A percentile compares a stretch with the other conserved stretches of the same genome.
These are phyloP conservation scores for Tanacetum coccineum DNA, from an alignment of 129 eudicot genomes.

Conservation along the genomic window DNA sequence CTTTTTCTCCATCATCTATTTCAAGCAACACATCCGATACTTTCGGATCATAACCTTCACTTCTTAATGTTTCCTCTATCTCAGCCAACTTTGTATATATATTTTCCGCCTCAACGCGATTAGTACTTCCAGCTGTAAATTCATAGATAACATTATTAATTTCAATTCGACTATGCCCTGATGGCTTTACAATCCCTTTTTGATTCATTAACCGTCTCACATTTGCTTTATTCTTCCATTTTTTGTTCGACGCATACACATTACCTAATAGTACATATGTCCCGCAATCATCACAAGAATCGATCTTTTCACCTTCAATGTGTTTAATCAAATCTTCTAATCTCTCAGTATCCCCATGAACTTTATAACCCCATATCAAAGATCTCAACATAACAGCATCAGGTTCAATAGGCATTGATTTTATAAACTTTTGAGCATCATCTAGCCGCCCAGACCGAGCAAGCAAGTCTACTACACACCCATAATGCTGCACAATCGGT, in stretches of 20 bases:
- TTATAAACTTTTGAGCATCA: slow-evolving; percentile 48
- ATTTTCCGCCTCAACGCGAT: slow-evolving; percentile 28
- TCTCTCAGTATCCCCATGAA: slow-evolving; percentile 40
- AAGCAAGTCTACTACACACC: slow-evolving; percentile 54
- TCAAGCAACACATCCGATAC: slow-evolving; percentile 38
- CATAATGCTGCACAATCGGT: slow-evolving; percentile 51
- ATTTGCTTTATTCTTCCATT: slow-evolving; percentile 44
- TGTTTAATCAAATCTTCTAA: slow-evolving; percentile 36
- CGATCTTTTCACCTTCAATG: slow-evolving; percentile 24
- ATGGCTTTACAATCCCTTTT: slow-evolving; percentile 38
- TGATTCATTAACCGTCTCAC: slow-evolving; percentile 34
- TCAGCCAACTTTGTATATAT: slow-evolving; percentile 36
- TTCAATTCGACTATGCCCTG: slow-evolving; percentile 45
- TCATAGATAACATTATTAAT: slow-evolving; percentile 28
- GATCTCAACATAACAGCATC: slow-evolving; percentile 49
- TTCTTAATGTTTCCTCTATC: slow-evolving; percentile 25
- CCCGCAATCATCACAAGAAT: slow-evolving; percentile 34
- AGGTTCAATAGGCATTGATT: slow-evolving; percentile 41
- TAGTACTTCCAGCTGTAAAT: slow-evolving; percentile 47
- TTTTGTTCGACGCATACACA: slow-evolving; percentile 43
- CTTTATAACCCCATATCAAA: slow-evolving; percentile 44
- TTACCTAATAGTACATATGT: slow-evolving; percentile 39
- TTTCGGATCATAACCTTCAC: slow-evolving; percentile 36
- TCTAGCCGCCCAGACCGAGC: slow-evolving; percentile 47
- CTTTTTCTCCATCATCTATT: slow-evolving; percentile 48